Percentiles rank a stretch among this genome's conserved stretches.
Conservation (phyloP, 768 basidiomycete genomes). For the Boletus reticuloceps region DNA sequence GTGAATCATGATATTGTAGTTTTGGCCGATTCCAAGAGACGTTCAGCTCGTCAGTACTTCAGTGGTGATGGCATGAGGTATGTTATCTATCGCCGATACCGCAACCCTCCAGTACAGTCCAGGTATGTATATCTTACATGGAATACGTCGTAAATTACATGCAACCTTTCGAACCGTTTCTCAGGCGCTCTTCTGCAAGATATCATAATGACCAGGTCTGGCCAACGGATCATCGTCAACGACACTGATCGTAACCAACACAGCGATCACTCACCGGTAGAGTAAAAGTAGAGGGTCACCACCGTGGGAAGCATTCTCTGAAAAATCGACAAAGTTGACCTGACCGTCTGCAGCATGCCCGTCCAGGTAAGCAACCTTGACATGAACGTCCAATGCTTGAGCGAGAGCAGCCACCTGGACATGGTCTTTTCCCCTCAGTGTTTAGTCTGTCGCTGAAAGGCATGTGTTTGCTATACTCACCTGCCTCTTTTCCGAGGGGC, state of each 20-base stretch:
- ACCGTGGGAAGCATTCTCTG: conserved; percentile 41
- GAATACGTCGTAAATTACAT: neutral
- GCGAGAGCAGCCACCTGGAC: conserved; percentile 79
- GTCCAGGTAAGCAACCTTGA: conserved; percentile 81
- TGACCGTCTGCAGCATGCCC: conserved; percentile 47
- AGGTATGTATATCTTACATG: conserved; percentile 11
- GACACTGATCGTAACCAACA: neutral
- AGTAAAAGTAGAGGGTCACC: conserved; percentile 62
- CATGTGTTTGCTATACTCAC: conserved; percentile 30
- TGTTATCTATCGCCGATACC: too few relatives aligned
- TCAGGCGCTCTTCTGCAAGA: conserved; percentile 32
- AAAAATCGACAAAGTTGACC: conserved; percentile 69
- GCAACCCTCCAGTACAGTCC: neutral
- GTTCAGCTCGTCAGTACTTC: too few relatives aligned
- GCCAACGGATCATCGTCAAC: conserved; percentile 1
- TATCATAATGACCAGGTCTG: conserved; percentile 90
- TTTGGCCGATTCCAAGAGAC: too few relatives aligned
- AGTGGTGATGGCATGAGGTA: too few relatives aligned
- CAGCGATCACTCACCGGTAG: conserved; percentile 56
- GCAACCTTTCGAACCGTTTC: neutral
- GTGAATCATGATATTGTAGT: too few relatives aligned
- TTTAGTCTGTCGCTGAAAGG: neutral
- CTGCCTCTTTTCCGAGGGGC: conserved; percentile 73
- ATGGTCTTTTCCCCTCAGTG: conserved; percentile 52
- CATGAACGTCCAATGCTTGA: conserved; percentile 59